Conservation (phyloP, 78 protist genomes). For the Creolimax fragrantissima region DNA sequence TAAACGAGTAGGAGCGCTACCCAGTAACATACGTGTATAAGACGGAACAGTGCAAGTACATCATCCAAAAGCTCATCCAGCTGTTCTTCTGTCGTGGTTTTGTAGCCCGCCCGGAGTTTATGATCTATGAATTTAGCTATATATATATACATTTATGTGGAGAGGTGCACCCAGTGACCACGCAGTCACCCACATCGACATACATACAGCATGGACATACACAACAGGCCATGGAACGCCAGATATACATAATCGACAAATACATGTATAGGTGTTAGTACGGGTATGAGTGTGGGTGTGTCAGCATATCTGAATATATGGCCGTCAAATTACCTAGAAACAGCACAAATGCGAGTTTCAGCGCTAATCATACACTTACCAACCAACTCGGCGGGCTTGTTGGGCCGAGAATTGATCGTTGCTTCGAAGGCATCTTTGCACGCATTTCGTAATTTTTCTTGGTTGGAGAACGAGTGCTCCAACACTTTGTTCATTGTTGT, state of each 20-base stretch:
- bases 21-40: constrained; percentile 35
- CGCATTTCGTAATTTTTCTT: constrained; percentile 35
- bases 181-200: not conserved
- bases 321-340: too few species aligned
- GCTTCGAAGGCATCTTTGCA: constrained; percentile 67
- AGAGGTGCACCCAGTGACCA: not conserved
- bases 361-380: constrained; percentile 16
- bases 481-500: not conserved
- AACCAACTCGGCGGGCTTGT: constrained; percentile 76
- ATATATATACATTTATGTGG: not conserved
- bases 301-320: not conserved
- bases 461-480: constrained; percentile 34
- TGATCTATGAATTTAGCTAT: constrained; percentile 73
- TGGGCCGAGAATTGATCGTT: constrained; percentile 52
- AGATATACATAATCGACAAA: too few species aligned
- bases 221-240: too few species aligned
- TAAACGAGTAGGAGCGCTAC: too few species aligned
- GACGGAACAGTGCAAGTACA: constrained; percentile 66
- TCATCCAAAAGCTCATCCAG: constrained; percentile 35
- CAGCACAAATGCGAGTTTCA: not conserved
- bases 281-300: not conserved
- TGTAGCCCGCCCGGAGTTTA: constrained; percentile 44
- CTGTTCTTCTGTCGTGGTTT: constrained; percentile 14
- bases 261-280: too few species aligned
- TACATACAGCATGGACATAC: too few species aligned